phyloP scores from a whole-genome alignment of 805 yeast genomes.

The Candida koratica region DNA sequence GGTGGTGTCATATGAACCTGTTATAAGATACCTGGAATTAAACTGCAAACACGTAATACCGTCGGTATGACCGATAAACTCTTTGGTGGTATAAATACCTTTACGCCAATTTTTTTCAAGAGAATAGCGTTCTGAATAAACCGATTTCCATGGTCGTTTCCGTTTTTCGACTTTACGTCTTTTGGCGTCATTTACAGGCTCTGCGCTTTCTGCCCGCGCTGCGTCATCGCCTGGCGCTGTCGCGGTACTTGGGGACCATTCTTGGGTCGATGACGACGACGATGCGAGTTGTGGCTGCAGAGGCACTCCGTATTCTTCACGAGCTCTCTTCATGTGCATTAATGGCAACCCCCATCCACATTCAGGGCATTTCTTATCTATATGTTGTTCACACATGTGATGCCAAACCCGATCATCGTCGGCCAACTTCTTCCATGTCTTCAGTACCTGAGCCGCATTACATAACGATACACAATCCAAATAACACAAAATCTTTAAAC shows the following conservation, averaged over 20 bases:
- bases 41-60: slow-evolving; percentile 88
- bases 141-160: slow-evolving; percentile 90
- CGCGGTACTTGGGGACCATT: not conserved
- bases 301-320: slow-evolving; percentile 35
- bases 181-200: slow-evolving; percentile 4
- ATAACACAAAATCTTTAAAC: slow-evolving; percentile 81
- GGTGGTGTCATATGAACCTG: slow-evolving; percentile 89
- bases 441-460: slow-evolving; percentile 88
- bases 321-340: slow-evolving; percentile 78
- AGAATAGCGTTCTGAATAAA: slow-evolving; percentile 83
- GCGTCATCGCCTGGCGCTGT: not conserved
- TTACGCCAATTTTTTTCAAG: slow-evolving; percentile 95
- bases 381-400: slow-evolving; percentile 97
- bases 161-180: slow-evolving; percentile 13
- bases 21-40: slow-evolving; percentile 68
- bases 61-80: slow-evolving; percentile 78
- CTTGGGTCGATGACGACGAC: not conserved
- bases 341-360: slow-evolving; percentile 99
- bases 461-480: slow-evolving; percentile 92
- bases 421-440: slow-evolving; percentile 82
- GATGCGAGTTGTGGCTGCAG: not conserved
- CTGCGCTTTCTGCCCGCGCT: not conserved
- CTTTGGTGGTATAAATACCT: slow-evolving; percentile 62
- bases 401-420: slow-evolving; percentile 98
- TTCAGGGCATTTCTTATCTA: slow-evolving; percentile 93